Conservation (phyloP, 345 rosid genomes). For the Moringa oleifera region DNA sequence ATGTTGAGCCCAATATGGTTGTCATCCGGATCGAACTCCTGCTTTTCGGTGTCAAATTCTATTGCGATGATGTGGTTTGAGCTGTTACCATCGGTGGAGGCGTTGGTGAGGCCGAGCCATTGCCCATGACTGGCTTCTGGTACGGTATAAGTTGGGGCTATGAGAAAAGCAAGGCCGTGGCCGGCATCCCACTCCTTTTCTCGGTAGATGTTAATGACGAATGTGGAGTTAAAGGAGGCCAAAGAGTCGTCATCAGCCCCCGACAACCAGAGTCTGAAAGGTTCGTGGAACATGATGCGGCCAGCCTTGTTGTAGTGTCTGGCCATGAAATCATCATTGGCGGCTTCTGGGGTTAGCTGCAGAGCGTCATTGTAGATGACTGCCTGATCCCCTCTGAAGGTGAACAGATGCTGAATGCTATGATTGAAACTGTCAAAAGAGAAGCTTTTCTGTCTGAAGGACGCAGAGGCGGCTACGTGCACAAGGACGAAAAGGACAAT, state of each 20-base stretch:
- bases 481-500: neutral
- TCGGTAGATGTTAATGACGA: slow-evolving; percentile 27
- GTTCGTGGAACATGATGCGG: slow-evolving; percentile 22
- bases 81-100: slow-evolving; percentile 16
- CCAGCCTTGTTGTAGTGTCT: slow-evolving; percentile 22
- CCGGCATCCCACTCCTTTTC: slow-evolving; percentile 10
- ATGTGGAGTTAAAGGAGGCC: slow-evolving; percentile 32
- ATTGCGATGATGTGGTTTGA: slow-evolving; percentile 34
- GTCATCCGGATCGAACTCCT: slow-evolving; percentile 40
- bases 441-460: neutral
- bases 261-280: slow-evolving; percentile 27
- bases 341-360: slow-evolving; percentile 32
- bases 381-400: neutral
- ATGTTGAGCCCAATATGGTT: slow-evolving; percentile 50
- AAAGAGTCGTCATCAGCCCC: neutral
- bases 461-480: neutral
- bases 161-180: slow-evolving; percentile 32
- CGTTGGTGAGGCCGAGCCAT: slow-evolving; percentile 37
- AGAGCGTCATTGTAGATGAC: slow-evolving; percentile 12
- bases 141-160: slow-evolving; percentile 25
- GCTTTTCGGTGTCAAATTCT: slow-evolving; percentile 43
- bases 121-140: slow-evolving; percentile 24
- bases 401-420: neutral
- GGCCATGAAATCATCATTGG: neutral
- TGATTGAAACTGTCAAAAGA: neutral